phyloP scores from a whole-genome alignment of 306 rosid species.

The Rosa persica region DNA sequence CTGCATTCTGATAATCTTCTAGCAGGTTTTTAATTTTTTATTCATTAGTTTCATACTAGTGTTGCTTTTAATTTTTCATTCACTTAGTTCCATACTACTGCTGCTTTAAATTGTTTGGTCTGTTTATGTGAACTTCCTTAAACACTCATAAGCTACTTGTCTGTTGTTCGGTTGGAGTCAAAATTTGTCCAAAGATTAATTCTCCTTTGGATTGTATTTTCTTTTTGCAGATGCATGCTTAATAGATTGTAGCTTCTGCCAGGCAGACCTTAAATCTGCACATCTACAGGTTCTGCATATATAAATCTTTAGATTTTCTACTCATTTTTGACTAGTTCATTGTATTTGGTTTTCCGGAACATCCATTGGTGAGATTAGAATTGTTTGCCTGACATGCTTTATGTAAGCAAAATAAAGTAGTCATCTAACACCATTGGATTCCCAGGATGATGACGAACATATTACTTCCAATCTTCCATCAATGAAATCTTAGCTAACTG shows the following conservation, averaged over 20 bases:
- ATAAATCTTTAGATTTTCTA: neutral
- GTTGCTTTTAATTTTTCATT: constrained; percentile 4
- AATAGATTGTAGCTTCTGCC: constrained; percentile 79
- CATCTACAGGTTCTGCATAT: constrained; percentile 74
- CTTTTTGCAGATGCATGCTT: constrained; percentile 80
- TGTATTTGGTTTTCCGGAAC: neutral
- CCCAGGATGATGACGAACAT: neutral
- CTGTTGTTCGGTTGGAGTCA: constrained; percentile 7
- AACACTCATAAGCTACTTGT: neutral
- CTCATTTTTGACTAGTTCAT: too few relatives aligned
- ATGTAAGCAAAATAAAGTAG: neutral
- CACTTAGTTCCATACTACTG: neutral
- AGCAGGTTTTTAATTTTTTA: neutral
- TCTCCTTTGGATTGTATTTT: neutral
- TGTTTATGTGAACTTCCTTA: neutral
- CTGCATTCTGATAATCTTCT: constrained; percentile 12
- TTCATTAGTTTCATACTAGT: neutral
- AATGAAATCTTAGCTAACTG: neutral
- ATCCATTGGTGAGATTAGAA: neutral
- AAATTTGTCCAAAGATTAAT: neutral
- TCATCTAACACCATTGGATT: neutral
- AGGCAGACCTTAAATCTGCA: constrained; percentile 92
- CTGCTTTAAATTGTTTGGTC: neutral
- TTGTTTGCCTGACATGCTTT: neutral
- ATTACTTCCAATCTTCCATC: neutral